These are phyloP conservation scores for Tetracladium setigerum DNA, from an alignment of 495 filamentous ascomycete species.

Conservation along the genomic window DNA sequence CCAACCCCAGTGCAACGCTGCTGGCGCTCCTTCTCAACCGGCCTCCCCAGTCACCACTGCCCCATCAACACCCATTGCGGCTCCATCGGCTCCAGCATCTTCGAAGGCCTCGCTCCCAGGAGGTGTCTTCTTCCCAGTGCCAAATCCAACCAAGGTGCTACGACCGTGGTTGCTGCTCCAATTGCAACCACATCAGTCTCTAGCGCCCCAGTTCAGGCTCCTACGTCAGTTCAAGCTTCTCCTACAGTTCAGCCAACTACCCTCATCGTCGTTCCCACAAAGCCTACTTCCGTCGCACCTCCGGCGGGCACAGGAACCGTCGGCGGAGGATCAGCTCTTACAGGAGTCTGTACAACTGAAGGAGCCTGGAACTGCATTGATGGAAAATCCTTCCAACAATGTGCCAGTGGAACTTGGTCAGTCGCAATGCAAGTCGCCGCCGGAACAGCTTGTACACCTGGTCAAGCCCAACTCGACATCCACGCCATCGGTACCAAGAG, in stretches of 20 bases:
- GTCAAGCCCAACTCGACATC: slow-evolving; percentile 40
- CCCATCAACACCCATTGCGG: slow-evolving; percentile 12
- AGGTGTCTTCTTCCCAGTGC: slow-evolving; percentile 20
- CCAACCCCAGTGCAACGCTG: too few relatives aligned
- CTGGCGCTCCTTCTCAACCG: background rate
- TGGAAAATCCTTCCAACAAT: slow-evolving; percentile 55
- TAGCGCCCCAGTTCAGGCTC: background rate
- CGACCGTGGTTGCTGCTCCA: slow-evolving; percentile 10
- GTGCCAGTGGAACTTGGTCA: slow-evolving; percentile 56
- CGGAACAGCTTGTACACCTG: slow-evolving; percentile 52
- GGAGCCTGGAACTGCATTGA: slow-evolving; percentile 59
- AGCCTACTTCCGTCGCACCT: background rate
- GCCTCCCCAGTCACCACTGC: slow-evolving; percentile 9
- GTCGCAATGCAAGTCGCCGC: slow-evolving; percentile 41
- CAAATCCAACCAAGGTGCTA: background rate
- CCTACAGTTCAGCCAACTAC: slow-evolving; percentile 5
- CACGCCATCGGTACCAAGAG: slow-evolving; percentile 13
- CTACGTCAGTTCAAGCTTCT: slow-evolving; percentile 5
- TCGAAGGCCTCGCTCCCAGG: slow-evolving; percentile 7
- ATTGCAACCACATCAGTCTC: slow-evolving; percentile 10
- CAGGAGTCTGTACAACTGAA: slow-evolving; percentile 40
- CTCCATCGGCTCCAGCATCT: slow-evolving; percentile 10
- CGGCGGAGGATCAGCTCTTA: slow-evolving; percentile 6
- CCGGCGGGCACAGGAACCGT: slow-evolving; percentile 13
- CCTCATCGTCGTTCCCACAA: background rate